Evolutionary conservation across 139 green algal genomes (phyloP).

Genomic region (Auxenochlorella protothecoides): DNA sequence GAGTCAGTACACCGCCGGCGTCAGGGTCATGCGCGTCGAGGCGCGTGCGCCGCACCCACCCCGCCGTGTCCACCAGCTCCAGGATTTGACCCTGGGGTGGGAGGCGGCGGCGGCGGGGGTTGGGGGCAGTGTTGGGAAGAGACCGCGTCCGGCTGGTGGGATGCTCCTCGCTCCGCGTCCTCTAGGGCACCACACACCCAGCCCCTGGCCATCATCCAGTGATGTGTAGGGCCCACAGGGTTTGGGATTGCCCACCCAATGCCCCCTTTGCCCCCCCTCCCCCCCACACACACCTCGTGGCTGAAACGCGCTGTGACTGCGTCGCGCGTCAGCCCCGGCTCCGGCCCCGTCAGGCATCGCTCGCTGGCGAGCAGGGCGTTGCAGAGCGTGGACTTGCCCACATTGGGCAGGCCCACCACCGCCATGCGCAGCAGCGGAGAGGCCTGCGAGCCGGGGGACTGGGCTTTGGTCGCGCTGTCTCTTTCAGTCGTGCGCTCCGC

Average conservation of each 20-base stretch:
- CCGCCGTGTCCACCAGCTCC: slow-evolving; percentile 81
- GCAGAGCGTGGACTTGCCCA: slow-evolving; percentile 75
- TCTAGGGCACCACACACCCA: background rate
- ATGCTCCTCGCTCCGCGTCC: no score
- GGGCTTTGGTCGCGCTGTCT: no score
- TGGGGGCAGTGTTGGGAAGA: no score
- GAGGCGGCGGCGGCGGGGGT: no score
- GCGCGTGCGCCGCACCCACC: slow-evolving; percentile 56
- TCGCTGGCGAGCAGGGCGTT: slow-evolving; percentile 72
- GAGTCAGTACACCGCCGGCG: slow-evolving; percentile 31
- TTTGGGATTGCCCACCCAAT: no score
- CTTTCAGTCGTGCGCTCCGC: no score
- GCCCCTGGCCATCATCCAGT: background rate
- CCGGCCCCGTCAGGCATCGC: slow-evolving; percentile 76
- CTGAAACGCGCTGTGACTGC: slow-evolving; percentile 39
- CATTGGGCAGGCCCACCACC: slow-evolving; percentile 74
- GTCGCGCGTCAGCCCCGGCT: slow-evolving; percentile 85
- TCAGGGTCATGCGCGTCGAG: slow-evolving; percentile 39
- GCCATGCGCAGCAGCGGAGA: slow-evolving; percentile 24
- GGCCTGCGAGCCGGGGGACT: no score
- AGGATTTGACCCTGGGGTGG: slow-evolving; percentile 14
- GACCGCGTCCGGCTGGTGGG: no score
- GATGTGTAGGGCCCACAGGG: no score
- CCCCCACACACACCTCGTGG: slow-evolving; percentile 6
- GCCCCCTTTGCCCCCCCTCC: background rate